Conservation (phyloP, 805 yeast species). For the Saturnispora bothae region DNA sequence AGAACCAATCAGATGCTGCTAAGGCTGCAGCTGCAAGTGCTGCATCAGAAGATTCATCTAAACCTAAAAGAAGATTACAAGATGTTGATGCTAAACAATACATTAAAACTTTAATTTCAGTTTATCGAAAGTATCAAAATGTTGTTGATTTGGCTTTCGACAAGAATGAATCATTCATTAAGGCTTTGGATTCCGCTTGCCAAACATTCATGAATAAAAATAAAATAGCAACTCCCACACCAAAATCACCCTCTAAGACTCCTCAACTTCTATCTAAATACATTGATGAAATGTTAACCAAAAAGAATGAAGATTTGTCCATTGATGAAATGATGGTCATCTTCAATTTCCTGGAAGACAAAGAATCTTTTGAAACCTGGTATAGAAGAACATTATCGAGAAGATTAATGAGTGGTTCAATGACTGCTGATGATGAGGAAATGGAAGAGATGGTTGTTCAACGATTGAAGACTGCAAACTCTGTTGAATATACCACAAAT, state of each 20-base stretch:
- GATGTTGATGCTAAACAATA: constrained; percentile 61
- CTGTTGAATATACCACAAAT: constrained; percentile 85
- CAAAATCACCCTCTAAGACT: constrained; percentile 59
- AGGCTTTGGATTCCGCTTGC: constrained; percentile 85
- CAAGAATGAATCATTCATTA: constrained; percentile 67
- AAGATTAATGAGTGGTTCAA: constrained; percentile 64
- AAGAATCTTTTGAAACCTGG: constrained; percentile 89
- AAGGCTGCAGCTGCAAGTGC: constrained; percentile 6
- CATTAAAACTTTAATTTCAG: constrained; percentile 62
- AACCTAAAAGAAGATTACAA: constrained; percentile 7
- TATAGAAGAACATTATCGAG: constrained; percentile 84
- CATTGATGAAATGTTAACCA: constrained; percentile 73
- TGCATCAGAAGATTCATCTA: not conserved
- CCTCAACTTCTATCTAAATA: constrained; percentile 89
- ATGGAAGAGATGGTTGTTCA: constrained; percentile 79
- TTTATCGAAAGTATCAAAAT: constrained; percentile 55
- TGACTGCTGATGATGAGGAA: constrained; percentile 76
- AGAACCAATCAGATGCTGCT: constrained; percentile 20
- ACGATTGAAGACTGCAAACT: constrained; percentile 78
- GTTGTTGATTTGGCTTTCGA: constrained; percentile 61
- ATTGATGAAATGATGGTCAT: constrained; percentile 79
- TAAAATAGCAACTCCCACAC: constrained; percentile 60
- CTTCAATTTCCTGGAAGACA: constrained; percentile 82
- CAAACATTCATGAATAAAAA: constrained; percentile 74
- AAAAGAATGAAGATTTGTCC: constrained; percentile 66